Evolutionary conservation across 2,329 filamentous ascomycete species (phyloP).

Genomic region (Epichloe gansuensis): DNA sequence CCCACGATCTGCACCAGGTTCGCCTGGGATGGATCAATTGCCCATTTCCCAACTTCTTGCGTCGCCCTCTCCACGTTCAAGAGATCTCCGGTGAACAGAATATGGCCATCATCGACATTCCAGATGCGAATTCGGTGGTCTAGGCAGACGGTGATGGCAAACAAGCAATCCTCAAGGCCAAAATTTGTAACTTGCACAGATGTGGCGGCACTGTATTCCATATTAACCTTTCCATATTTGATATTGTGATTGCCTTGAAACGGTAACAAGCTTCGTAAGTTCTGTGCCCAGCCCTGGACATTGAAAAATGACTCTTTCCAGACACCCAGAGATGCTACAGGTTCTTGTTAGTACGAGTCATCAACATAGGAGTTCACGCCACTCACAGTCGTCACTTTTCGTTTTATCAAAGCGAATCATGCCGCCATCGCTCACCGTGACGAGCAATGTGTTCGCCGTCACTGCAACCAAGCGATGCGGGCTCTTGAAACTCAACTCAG

Average conservation of each 20-base stretch:
- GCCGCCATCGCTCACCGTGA: constrained; percentile 70
- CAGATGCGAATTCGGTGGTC: constrained; percentile 84
- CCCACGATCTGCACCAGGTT: constrained; percentile 65
- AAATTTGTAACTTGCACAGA: constrained; percentile 44
- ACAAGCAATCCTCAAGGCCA: constrained; percentile 36
- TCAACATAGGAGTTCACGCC: background rate
- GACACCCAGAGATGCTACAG: constrained; percentile 14
- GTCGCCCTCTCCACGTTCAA: constrained; percentile 53
- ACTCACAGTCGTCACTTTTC: constrained; percentile 33
- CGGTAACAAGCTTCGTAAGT: constrained; percentile 51
- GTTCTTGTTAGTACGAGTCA: background rate
- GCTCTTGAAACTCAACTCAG: constrained; percentile 63
- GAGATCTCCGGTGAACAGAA: constrained; percentile 66
- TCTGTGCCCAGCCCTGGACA: constrained; percentile 58
- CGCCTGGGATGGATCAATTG: constrained; percentile 65
- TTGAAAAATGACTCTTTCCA: constrained; percentile 67
- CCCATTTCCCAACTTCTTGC: constrained; percentile 59
- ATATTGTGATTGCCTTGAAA: constrained; percentile 53
- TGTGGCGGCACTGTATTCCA: constrained; percentile 56
- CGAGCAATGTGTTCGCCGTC: constrained; percentile 58
- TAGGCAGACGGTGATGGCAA: constrained; percentile 68
- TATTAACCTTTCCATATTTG: constrained; percentile 47
- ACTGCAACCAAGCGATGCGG: constrained; percentile 72
- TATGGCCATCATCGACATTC: constrained; percentile 71
- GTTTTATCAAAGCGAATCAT: constrained; percentile 58